Evolutionary conservation across 768 basidiomycete species (phyloP).

Genomic region (Amanita phalloides): DNA sequence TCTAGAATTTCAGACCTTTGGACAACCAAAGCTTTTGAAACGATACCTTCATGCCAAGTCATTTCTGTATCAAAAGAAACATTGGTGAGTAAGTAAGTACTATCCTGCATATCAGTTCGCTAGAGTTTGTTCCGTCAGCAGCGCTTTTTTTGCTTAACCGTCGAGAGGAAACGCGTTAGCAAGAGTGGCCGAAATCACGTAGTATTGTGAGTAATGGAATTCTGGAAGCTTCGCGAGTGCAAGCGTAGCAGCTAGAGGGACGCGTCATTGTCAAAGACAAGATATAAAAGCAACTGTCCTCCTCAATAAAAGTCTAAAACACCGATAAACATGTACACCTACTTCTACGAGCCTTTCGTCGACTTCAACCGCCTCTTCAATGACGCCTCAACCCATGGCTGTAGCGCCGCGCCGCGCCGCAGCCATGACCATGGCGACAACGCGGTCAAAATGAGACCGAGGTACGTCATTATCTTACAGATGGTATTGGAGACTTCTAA

Average conservation of each 20-base stretch:
- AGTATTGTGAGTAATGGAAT: not conserved
- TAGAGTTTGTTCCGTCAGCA: too few species aligned
- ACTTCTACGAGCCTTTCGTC: not conserved
- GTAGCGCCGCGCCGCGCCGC: too few species aligned
- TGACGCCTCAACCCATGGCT: conserved; percentile 10
- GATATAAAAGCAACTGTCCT: not conserved
- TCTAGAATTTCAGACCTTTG: too few species aligned
- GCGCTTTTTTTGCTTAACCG: too few species aligned
- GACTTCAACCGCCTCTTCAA: not conserved
- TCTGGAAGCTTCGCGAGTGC: not conserved
- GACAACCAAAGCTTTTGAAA: too few species aligned
- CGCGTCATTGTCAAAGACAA: not conserved
- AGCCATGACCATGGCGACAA: not conserved
- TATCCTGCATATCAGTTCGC: too few species aligned
- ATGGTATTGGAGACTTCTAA: not conserved
- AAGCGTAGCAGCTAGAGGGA: not conserved
- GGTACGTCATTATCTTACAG: not conserved
- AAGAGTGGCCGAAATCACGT: not conserved
- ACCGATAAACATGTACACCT: not conserved
- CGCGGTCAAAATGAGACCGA: not conserved
- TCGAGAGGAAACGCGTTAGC: too few species aligned
- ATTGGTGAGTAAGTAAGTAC: too few species aligned
- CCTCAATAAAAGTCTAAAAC: not conserved
- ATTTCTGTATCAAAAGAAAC: too few species aligned
- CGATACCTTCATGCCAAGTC: too few species aligned